Percentiles rank a stretch among this genome's conserved stretches.
Conservation (phyloP, 768 basidiomycete species). For the Russula dissimulans region DNA sequence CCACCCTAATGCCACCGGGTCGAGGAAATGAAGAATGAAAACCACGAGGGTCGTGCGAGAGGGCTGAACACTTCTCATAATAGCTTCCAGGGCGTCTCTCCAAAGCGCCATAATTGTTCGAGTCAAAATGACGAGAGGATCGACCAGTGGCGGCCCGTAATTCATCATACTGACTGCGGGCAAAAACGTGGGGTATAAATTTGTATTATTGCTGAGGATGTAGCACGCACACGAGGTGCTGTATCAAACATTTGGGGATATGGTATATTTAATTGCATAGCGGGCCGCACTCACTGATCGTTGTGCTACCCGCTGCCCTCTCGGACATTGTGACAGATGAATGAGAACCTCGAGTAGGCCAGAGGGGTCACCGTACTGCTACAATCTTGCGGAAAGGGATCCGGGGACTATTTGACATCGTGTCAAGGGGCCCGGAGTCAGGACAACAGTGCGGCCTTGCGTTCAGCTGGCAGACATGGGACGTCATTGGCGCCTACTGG, state of each 20-base stretch:
- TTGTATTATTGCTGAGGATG: neutral
- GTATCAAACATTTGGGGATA: neutral
- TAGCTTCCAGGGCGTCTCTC: neutral
- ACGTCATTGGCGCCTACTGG: neutral
- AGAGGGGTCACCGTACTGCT: neutral
- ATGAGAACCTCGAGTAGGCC: neutral
- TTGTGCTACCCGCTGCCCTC: neutral
- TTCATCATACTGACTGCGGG: neutral
- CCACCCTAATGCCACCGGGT: neutral
- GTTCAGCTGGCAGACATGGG: neutral
- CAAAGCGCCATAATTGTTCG: neutral
- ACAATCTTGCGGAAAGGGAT: neutral
- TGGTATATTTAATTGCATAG: neutral
- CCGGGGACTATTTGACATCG: neutral
- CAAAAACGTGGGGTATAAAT: neutral
- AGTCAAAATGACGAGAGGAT: slow-evolving; percentile 9
- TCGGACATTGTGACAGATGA: neutral
- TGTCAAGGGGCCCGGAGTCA: neutral
- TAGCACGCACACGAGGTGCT: neutral
- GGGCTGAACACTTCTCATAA: neutral
- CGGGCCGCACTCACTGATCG: neutral
- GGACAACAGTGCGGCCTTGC: neutral
- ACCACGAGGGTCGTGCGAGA: neutral
- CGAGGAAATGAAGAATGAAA: neutral
- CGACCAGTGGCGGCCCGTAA: neutral